phyloP scores from a whole-genome alignment of 352 stramenopile genomes.

The Bremia lactucae region DNA sequence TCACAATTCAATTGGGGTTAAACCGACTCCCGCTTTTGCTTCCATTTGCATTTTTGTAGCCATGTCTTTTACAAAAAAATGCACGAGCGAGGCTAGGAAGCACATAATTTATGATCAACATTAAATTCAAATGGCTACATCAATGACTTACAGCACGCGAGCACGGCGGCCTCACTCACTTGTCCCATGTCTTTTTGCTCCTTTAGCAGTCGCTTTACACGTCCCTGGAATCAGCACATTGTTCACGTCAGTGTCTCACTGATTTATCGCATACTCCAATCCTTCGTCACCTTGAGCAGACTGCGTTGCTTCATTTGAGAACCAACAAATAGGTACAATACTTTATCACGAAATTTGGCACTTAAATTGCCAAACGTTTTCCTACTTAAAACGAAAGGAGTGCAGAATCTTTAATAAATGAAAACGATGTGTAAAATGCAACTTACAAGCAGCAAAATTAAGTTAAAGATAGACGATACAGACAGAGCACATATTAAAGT shows the following conservation, averaged over 20 bases:
- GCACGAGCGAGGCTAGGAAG: slow-evolving; percentile 33
- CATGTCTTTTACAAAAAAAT: slow-evolving; percentile 52
- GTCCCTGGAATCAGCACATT: slow-evolving; percentile 17
- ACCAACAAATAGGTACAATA: too few species aligned
- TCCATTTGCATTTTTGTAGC: slow-evolving; percentile 31
- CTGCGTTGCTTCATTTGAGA: slow-evolving; percentile 39
- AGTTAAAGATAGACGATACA: too few species aligned
- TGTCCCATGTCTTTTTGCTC: slow-evolving; percentile 67
- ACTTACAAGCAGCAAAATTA: too few species aligned
- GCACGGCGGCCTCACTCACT: slow-evolving; percentile 38
- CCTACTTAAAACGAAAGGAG: too few species aligned
- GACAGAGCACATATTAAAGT: too few species aligned
- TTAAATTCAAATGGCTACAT: not conserved
- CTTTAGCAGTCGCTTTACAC: slow-evolving; percentile 55
- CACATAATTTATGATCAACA: not conserved
- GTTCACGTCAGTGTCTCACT: not conserved
- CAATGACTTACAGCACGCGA: slow-evolving; percentile 28
- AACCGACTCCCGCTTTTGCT: slow-evolving; percentile 8
- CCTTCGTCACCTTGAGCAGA: slow-evolving; percentile 38
- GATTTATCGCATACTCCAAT: not conserved
- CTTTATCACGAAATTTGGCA: too few species aligned
- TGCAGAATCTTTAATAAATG: too few species aligned
- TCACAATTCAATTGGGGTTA: slow-evolving; percentile 57
- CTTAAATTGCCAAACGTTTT: too few species aligned
- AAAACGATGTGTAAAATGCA: too few species aligned